Evolutionary conservation across 1,139 yeast genomes (phyloP).

Genomic region (Blastobotrys aristatus): DNA sequence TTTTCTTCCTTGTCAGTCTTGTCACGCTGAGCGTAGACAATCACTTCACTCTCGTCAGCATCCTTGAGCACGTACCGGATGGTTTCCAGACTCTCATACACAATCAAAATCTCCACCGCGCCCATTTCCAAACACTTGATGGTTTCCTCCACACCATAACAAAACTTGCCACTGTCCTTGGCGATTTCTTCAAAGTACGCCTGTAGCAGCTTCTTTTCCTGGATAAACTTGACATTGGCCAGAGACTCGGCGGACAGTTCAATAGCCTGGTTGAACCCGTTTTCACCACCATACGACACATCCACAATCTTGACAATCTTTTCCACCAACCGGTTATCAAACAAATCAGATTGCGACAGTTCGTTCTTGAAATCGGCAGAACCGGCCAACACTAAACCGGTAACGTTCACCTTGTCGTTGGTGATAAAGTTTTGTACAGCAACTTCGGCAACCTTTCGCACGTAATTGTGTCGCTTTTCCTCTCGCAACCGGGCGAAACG

Average conservation of each 20-base stretch:
- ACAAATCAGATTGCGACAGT: slow-evolving; percentile 84
- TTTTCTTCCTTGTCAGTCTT: slow-evolving; percentile 50
- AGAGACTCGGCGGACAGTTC: slow-evolving; percentile 95
- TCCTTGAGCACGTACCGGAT: slow-evolving; percentile 82
- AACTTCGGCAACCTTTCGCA: slow-evolving; percentile 95
- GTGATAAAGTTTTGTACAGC: slow-evolving; percentile 96
- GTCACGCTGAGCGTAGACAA: slow-evolving; percentile 65
- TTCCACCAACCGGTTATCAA: slow-evolving; percentile 81
- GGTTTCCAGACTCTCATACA: slow-evolving; percentile 83
- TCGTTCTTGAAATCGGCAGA: slow-evolving; percentile 98
- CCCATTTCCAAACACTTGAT: slow-evolving; percentile 93
- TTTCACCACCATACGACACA: slow-evolving; percentile 97
- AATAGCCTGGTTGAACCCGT: slow-evolving; percentile 98
- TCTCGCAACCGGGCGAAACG: slow-evolving; percentile 99
- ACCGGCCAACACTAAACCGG: slow-evolving; percentile 95
- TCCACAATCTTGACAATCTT: slow-evolving; percentile 91
- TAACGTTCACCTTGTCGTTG: slow-evolving; percentile 85
- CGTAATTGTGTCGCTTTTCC: slow-evolving; percentile 97
- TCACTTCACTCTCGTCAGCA: slow-evolving; percentile 63
- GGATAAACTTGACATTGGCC: slow-evolving; percentile 94
- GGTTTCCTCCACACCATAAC: slow-evolving; percentile 96
- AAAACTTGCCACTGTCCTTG: slow-evolving; percentile 93
- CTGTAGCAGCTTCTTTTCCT: slow-evolving; percentile 92
- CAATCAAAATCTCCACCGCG: slow-evolving; percentile 89
- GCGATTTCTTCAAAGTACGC: slow-evolving; percentile 94